Conservation (phyloP, 1,284 basidiomycete species). For the Wolfiporia cocos region DNA sequence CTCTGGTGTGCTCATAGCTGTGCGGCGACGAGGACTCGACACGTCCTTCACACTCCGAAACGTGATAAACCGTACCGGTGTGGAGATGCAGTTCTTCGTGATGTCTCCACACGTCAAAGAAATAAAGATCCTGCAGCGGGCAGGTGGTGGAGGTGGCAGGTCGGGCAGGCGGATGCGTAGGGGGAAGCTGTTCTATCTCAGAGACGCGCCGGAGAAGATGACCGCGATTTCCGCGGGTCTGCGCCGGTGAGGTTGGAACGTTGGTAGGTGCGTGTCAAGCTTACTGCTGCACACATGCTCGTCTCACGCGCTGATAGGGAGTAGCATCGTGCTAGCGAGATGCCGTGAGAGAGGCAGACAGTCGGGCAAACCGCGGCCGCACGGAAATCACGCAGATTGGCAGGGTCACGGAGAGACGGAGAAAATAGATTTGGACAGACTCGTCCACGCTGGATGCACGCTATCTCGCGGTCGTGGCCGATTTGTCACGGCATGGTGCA, state of each 20-base stretch:
- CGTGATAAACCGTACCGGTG: conserved; percentile 81
- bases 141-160: conserved; percentile 39
- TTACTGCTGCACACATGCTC: background rate
- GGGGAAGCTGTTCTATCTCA: conserved; percentile 75
- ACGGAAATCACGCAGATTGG: conserved; percentile 1
- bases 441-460: background rate
- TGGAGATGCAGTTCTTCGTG: conserved; percentile 87
- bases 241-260: conserved; percentile 15
- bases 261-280: conserved; percentile 3
- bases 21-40: conserved; percentile 76
- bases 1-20: conserved; percentile 79
- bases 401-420: background rate
- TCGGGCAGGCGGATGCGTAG: conserved; percentile 51
- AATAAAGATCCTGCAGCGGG: conserved; percentile 68
- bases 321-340: background rate
- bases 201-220: conserved; percentile 79
- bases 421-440: background rate
- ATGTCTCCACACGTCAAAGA: conserved; percentile 82
- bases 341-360: conserved; percentile 6
- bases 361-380: conserved; percentile 6
- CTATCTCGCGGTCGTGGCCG: conserved; percentile 3
- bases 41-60: conserved; percentile 84
- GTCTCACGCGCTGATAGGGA: conserved; percentile 1
- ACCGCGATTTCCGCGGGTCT: conserved; percentile 61
- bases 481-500: conserved; percentile 1